Evolutionary conservation across 805 yeast genomes (phyloP), one percentile per base, ranked within the genome.

Genomic region (Metschnikowia lunata): DNA sequence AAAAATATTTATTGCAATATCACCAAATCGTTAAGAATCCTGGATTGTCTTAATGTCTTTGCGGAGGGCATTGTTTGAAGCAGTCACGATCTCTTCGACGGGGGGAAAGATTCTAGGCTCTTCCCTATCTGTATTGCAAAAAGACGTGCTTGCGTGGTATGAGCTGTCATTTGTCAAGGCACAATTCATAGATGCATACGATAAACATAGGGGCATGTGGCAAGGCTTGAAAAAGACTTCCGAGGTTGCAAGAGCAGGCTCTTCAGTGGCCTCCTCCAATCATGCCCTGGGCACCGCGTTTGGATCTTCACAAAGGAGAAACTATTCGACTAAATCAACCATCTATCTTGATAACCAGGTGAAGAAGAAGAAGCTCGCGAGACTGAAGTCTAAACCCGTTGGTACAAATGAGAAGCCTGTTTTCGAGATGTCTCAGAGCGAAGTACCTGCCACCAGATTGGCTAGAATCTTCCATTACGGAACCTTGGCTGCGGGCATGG

Each of bases 401-500:
- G 66, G 60, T 10, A 15, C 36, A 26, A 52, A 52, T 32, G 47
- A 39, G 7, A 61, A 60, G 43, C 48, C 48, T 8, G 63, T 63
- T 30, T 63, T 73, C 52, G 76, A 77, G 48, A 62, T 80, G 75
- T 64, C 78, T 30, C 75, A 75, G 43, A 79, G 93, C 1, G 79
- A 85, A 36, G 93, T 93, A 13, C 99, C 99, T 3, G 74, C 90
- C 14, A 78, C 95, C 1, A 78, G 97, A 56, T 63, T 93, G n/a
- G 87, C 89, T 18, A 74, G 99, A 48, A 74, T 93, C 39, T 88
- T 89, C 60, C 99, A 93, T 64, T 93, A 90, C 61, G 97, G 98
- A 8, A 72, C 87, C 2, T 67, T 93, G 29, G 98, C 97, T 1
- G 95, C 98, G 0, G 88, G 91, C 1, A 82, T 93, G 59, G 95